phyloP scores from a whole-genome alignment of 345 rosid species.

The Gossypium stocksii region DNA sequence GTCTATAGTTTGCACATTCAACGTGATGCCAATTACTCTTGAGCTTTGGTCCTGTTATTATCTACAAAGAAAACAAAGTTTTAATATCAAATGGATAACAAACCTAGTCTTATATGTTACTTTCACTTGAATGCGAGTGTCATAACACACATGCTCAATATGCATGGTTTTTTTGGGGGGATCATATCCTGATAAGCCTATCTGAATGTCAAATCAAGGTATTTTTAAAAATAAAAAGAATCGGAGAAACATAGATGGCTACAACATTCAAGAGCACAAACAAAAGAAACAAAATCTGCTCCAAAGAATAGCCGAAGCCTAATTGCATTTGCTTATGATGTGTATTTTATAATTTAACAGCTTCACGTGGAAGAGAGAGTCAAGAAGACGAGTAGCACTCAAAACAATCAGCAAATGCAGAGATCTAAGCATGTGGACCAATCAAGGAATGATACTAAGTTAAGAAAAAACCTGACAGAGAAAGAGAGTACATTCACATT shows the following conservation, averaged over 20 bases:
- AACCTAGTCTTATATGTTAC: too few relatives aligned
- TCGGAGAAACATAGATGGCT: neutral
- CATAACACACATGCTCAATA: too few relatives aligned
- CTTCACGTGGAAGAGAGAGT: neutral
- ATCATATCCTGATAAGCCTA: too few relatives aligned
- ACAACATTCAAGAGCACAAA: neutral
- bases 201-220: too few relatives aligned
- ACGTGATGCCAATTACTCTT: neutral
- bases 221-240: too few relatives aligned
- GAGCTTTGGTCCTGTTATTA: neutral
- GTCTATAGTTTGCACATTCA: neutral
- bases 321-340: neutral
- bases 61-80: neutral
- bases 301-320: neutral
- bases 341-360: neutral
- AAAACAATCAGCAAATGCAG: neutral
- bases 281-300: neutral
- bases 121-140: too few relatives aligned
- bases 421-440: neutral
- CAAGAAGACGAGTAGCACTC: neutral
- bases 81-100: neutral
- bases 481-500: slow-evolving; percentile 15
- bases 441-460: neutral
- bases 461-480: neutral
- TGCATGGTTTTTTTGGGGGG: too few relatives aligned